Evolutionary conservation across 306 rosid species (phyloP).

Genomic region (Quillaja saponaria): DNA sequence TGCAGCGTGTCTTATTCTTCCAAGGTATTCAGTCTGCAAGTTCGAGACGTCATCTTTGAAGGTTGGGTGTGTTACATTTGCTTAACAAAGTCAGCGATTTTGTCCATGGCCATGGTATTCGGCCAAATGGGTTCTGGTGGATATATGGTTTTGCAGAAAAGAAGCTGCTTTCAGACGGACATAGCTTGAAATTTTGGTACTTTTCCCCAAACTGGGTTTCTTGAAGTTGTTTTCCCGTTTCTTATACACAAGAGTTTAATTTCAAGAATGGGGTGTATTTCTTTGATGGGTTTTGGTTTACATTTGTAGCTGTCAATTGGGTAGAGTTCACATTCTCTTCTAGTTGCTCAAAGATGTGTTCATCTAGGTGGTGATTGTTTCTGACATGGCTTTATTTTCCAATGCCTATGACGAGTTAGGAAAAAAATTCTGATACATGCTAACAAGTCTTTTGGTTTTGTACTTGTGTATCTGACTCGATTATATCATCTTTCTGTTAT

Average conservation of each 20-base stretch:
- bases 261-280: slow-evolving; percentile 15
- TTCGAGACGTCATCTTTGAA: slow-evolving; percentile 20
- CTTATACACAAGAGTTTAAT: not conserved
- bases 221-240: slow-evolving; percentile 18
- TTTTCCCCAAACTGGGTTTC: not conserved
- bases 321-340: slow-evolving; percentile 8
- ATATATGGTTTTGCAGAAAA: slow-evolving; percentile 26
- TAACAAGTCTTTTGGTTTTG: not conserved
- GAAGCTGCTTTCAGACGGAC: slow-evolving; percentile 29
- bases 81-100: slow-evolving; percentile 12
- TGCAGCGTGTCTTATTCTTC: slow-evolving; percentile 35
- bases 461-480: slow-evolving; percentile 11
- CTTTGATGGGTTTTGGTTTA: slow-evolving; percentile 11
- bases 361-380: slow-evolving; percentile 20
- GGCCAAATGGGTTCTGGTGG: slow-evolving; percentile 31
- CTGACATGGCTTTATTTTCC: slow-evolving; percentile 20
- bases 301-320: slow-evolving; percentile 18
- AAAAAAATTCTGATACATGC: not conserved
- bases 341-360: slow-evolving; percentile 9
- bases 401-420: slow-evolving; percentile 6
- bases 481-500: slow-evolving; percentile 10
- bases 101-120: not conserved
- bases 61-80: slow-evolving; percentile 27
- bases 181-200: slow-evolving; percentile 13
- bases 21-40: slow-evolving; percentile 28